Evolutionary conservation across 78 protist species (phyloP).

Genomic region (Dictyostelium discoideum): dicty_2.7 NC_007090.3:4165501-4166000

Average conservation of each 20-base stretch:
- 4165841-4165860: slow-evolving; percentile 27
- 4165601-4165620: slow-evolving; percentile 61
- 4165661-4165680: slow-evolving; percentile 61
- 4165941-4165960: background rate
- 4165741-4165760: slow-evolving; percentile 87
- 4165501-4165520: slow-evolving; percentile 46
- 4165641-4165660: slow-evolving; percentile 80
- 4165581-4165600: slow-evolving; percentile 13
- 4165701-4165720: slow-evolving; percentile 56
- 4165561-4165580: slow-evolving; percentile 66
- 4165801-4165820: slow-evolving; percentile 21
- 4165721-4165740: slow-evolving; percentile 72
- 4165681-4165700: slow-evolving; percentile 9
- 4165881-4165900: slow-evolving; percentile 53
- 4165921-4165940: slow-evolving; percentile 22
- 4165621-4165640: slow-evolving; percentile 82
- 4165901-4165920: slow-evolving; percentile 74
- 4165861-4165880: background rate
- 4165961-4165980: slow-evolving; percentile 42
- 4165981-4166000: slow-evolving; percentile 53
- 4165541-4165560: slow-evolving; percentile 84
- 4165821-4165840: slow-evolving; percentile 61
- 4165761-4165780: slow-evolving; percentile 63
- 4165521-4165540: slow-evolving; percentile 60
- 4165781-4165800: background rate